phyloP scores from a whole-genome alignment of 2,329 filamentous ascomycete genomes.

The Hypoxylon sp. region DNA sequence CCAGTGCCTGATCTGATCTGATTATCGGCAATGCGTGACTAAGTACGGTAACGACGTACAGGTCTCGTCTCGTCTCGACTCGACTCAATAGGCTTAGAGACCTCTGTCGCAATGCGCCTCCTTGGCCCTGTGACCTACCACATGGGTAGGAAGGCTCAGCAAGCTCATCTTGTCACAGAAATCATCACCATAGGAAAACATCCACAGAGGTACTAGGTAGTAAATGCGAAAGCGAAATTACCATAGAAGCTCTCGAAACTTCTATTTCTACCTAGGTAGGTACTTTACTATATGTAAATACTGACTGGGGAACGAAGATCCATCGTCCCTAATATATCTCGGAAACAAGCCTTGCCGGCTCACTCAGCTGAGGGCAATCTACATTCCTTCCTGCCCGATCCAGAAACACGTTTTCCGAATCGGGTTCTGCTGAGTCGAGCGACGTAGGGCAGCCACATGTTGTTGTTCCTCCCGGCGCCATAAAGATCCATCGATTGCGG shows the following conservation, averaged over 20 bases:
- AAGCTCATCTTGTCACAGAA: not conserved
- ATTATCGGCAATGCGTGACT: conserved; percentile 19
- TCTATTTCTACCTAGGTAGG: not conserved
- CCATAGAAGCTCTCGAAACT: not conserved
- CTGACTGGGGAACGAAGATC: not conserved
- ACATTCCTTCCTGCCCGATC: conserved; percentile 32
- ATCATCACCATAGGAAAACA: not conserved
- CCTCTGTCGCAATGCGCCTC: not conserved
- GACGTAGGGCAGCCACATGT: conserved; percentile 34
- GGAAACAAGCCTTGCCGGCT: conserved; percentile 20
- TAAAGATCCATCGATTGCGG: conserved; percentile 24
- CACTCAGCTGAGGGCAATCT: conserved; percentile 32
- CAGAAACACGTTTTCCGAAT: conserved; percentile 12
- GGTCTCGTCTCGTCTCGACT: not conserved
- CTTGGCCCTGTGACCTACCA: conserved; percentile 6
- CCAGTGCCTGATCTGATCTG: conserved; percentile 21
- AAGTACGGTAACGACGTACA: conserved; percentile 5
- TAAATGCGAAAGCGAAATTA: conserved; percentile 1
- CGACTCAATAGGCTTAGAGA: not conserved
- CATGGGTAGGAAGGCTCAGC: conserved; percentile 15
- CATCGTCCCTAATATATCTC: not conserved
- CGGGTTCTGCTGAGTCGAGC: conserved; percentile 20
- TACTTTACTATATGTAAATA: not conserved
- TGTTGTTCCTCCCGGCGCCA: conserved; percentile 3
- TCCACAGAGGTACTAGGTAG: no score